Conservation (phyloP, 805 yeast species). For the Barnettozyma sucrosica region DNA sequence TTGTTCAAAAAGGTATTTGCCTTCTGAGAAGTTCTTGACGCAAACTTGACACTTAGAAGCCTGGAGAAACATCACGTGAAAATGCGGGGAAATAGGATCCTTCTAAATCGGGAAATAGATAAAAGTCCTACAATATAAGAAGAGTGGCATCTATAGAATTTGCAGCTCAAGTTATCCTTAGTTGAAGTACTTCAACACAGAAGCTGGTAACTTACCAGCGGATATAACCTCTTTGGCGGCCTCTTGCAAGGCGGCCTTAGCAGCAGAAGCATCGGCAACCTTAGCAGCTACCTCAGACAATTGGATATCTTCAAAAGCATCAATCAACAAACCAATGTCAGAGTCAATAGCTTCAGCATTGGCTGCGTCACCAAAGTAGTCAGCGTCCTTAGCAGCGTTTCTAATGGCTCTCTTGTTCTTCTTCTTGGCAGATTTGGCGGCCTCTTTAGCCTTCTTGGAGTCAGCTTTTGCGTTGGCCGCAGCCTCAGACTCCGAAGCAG, state of each 20-base stretch:
- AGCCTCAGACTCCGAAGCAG: constrained; percentile 68
- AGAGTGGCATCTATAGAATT: not conserved
- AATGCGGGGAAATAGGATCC: not conserved
- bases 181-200: constrained; percentile 47
- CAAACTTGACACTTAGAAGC: not conserved
- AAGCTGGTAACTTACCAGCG: constrained; percentile 49
- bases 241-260: constrained; percentile 54
- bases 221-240: constrained; percentile 48
- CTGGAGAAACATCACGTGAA: not conserved
- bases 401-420: constrained; percentile 90
- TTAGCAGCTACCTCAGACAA: constrained; percentile 70
- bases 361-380: constrained; percentile 75
- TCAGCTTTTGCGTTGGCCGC: constrained; percentile 62
- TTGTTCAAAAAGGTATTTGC: not conserved
- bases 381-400: constrained; percentile 73
- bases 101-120: not conserved
- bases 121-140: not conserved
- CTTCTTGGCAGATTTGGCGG: constrained; percentile 85
- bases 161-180: not conserved
- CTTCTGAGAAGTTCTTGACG: constrained; percentile 1
- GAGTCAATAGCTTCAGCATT: constrained; percentile 64
- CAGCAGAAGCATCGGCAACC: constrained; percentile 49
- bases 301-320: constrained; percentile 71
- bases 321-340: constrained; percentile 76
- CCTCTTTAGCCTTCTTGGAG: constrained; percentile 93